Evolutionary conservation across 2,329 filamentous ascomycete genomes (phyloP), one percentile per base, ranked within the genome.

Genomic region (Fusarium vanettenii): DNA sequence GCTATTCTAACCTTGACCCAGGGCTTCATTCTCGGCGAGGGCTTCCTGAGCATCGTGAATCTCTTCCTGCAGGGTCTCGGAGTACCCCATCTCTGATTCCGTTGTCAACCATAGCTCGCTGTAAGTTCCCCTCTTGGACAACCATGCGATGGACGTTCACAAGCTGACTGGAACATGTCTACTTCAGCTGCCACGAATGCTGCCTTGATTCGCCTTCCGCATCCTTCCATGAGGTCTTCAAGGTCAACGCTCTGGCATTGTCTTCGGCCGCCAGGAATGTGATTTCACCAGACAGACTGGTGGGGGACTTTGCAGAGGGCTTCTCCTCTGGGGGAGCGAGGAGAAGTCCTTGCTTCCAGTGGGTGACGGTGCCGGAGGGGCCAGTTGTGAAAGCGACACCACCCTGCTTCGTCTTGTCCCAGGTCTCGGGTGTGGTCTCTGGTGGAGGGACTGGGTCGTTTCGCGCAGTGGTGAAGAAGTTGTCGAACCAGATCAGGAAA

Each of bases 401-500:
- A 73, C 92, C 89, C 35, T 86, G 85, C 27, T 83, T 79, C 79
- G 87, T 85, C 73, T 89, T 88, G 6, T 82, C 83, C 90, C 93
- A 95, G 5, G 89, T 86, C 65, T 91, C 86, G 0, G 91, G 90
- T 60, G 90, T 89, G n/a, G 86, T 86, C 70, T 88, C 83, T 33
- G 87, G 84, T 10, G 86, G 73, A 10, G 87, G 86, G 56, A 90
- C 85, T 25, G 86, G 84, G 33, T 87, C 84, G 39, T 87, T 84
- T 39, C 88, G 85, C 0, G 89, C 89, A 11, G 92, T 90, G 74
- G 93, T 90, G 84, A 98, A 98, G 86, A 97, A 97, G 27, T 93
- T 96, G 82, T 98, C 96, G 81, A 98, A 98, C 94, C 95, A 98
- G 76, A 98, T 89, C 16, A 95, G 88, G 82, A 95, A 97, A 6